Conservation (phyloP, 164 flowering plant genomes). For the Taxillus chinensis region DNA sequence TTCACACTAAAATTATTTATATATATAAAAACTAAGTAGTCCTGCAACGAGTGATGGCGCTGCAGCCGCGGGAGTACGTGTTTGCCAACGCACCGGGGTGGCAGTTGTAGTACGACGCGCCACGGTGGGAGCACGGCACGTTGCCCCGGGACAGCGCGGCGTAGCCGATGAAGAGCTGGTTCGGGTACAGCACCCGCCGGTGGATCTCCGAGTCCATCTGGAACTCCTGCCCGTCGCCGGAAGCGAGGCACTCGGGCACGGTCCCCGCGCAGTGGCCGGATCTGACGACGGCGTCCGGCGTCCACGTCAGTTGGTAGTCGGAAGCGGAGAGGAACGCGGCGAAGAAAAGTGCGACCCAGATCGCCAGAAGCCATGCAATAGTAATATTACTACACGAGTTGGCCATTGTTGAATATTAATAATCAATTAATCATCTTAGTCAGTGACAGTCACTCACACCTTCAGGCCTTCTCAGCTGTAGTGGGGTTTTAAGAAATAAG, state of each 20-base stretch:
- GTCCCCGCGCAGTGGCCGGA: slow-evolving; percentile 46
- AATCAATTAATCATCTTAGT: not conserved
- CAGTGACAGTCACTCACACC: not conserved
- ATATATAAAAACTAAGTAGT: slow-evolving; percentile 13
- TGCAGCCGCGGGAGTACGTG: slow-evolving; percentile 80
- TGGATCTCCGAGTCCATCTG: slow-evolving; percentile 62
- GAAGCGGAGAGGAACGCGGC: slow-evolving; percentile 9
- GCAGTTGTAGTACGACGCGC: slow-evolving; percentile 95
- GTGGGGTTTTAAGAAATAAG: not conserved
- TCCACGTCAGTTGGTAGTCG: slow-evolving; percentile 4
- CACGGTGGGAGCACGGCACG: slow-evolving; percentile 82
- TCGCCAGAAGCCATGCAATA: slow-evolving; percentile 6
- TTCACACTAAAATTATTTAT: too few relatives aligned
- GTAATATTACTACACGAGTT: not conserved
- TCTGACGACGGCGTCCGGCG: slow-evolving; percentile 29
- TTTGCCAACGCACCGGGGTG: slow-evolving; percentile 67
- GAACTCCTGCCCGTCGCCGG: slow-evolving; percentile 41
- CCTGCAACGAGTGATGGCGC: slow-evolving; percentile 69
- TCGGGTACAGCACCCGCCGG: slow-evolving; percentile 67
- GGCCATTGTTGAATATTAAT: slow-evolving; percentile 11
- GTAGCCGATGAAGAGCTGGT: slow-evolving; percentile 66
- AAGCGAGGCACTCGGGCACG: slow-evolving; percentile 44
- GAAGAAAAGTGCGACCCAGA: slow-evolving; percentile 12
- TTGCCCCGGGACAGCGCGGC: slow-evolving; percentile 69
- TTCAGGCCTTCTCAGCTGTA: not conserved